These are phyloP conservation scores for Aspergillus avenaceus DNA, from an alignment of 495 filamentous ascomycete genomes.

Conservation along the genomic window DNA sequence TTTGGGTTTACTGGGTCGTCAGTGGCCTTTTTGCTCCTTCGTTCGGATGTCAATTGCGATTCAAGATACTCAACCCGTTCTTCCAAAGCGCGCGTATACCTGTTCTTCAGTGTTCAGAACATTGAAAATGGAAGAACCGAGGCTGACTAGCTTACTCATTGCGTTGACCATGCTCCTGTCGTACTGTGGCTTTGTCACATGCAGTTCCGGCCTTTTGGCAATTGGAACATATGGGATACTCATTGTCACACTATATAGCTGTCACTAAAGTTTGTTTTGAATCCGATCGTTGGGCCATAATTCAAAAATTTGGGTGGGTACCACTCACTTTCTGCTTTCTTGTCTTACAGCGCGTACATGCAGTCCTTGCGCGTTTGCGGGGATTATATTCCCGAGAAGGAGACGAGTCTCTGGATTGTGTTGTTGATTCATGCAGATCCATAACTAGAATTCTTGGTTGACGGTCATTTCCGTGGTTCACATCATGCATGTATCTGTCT, in stretches of 20 bases:
- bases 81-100: constrained; percentile 33
- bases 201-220: constrained; percentile 44
- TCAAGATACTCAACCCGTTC: constrained; percentile 46
- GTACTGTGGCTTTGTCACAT: constrained; percentile 46
- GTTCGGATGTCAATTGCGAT: constrained; percentile 26
- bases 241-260: constrained; percentile 37
- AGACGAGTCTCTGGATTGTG: constrained; percentile 13
- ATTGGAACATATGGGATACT: constrained; percentile 47
- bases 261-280: neutral
- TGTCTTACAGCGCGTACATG: constrained; percentile 49
- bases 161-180: constrained; percentile 38
- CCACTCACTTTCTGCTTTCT: constrained; percentile 46
- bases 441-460: neutral
- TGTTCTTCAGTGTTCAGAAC: neutral
- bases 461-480: neutral
- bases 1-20: constrained; percentile 15
- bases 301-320: neutral
- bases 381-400: constrained; percentile 36
- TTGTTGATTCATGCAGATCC: constrained; percentile 9
- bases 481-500: neutral
- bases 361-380: constrained; percentile 48
- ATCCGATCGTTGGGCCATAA: neutral
- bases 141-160: constrained; percentile 29
- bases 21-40: constrained; percentile 13
- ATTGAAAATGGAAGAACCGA: neutral